Evolutionary conservation across 306 rosid genomes (phyloP), one percentile per base, ranked within the genome.

Genomic region (Sicyos edulis): DNA sequence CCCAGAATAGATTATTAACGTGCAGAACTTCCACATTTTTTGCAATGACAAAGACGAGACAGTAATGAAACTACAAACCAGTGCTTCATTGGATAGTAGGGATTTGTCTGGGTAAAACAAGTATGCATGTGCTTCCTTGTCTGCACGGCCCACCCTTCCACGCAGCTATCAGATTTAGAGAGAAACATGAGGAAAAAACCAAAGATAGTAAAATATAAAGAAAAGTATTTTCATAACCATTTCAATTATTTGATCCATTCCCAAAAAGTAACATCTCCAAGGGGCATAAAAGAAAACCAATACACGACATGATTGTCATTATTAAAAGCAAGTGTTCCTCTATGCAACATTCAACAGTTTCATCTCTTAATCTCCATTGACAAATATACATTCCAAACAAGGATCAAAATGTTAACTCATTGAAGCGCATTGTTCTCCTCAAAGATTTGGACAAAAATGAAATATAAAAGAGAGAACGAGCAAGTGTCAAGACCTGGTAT

Each of bases 131-230:
- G 98, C 98, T 84, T 92, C 97, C 87, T 88, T 92, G 71, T 92
- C 97, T 50, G 98, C 96, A 62, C 97, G 88, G 17, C 98, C 98
- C 76, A 92, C 97, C 79, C 98, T 84, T 84, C 98, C 98, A 71
- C 98, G 92, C 84, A 92, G 86, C 96, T 92, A 83, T 42, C 71
- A 81, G 66, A 76, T 78, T 79, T 56, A 60, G 59, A 72, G 64
- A 67, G 63, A 64, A 26, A 74, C 13, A 1, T 24, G 59, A 57
- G 58, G 71, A 34, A 57, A 70, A 12, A 55, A 78, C 53, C 58
- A 9, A 12, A 79, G 70, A 77, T 47, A 81, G 52, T 40, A 64
- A 4, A 64, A 60, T 57, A 34, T 34, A 24, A 49, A 17, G 2
- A 42, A 7, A n/a, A 29, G 20, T 21, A 58, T 11, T 24, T 63